These are phyloP conservation scores for Geotrichum restrictum DNA, from an alignment of 1,139 yeast genomes.

Conservation along the genomic window DNA sequence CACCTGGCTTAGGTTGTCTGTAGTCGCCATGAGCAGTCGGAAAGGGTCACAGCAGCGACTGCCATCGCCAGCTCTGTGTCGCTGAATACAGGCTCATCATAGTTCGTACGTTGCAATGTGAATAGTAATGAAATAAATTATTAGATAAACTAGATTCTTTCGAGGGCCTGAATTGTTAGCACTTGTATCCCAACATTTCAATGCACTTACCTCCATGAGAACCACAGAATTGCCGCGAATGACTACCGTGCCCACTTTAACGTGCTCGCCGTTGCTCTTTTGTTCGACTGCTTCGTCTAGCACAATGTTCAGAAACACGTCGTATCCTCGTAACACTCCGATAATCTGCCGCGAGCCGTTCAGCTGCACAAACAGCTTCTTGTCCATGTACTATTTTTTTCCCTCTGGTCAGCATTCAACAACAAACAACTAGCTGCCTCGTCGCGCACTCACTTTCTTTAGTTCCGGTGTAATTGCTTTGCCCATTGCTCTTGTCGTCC, in stretches of 20 bases:
- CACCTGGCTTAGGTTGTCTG: too few relatives aligned
- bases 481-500: slow-evolving; percentile 28
- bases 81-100: too few relatives aligned
- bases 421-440: neutral
- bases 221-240: slow-evolving; percentile 46
- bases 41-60: too few relatives aligned
- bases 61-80: too few relatives aligned
- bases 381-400: slow-evolving; percentile 73
- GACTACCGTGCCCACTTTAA: slow-evolving; percentile 52
- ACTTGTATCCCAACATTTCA: neutral
- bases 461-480: slow-evolving; percentile 59
- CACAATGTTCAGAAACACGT: slow-evolving; percentile 70
- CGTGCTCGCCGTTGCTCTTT: slow-evolving; percentile 47
- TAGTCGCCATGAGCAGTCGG: too few relatives aligned
- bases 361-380: slow-evolving; percentile 62
- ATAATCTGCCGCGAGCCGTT: slow-evolving; percentile 70
- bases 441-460: slow-evolving; percentile 42
- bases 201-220: slow-evolving; percentile 37
- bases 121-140: slow-evolving; percentile 3
- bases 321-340: slow-evolving; percentile 77
- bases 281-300: slow-evolving; percentile 71
- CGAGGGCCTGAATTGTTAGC: slow-evolving; percentile 27
- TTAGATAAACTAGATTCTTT: slow-evolving; percentile 25
- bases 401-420: slow-evolving; percentile 6
- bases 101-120: slow-evolving; percentile 5